These are phyloP conservation scores for Cerioporus squamosus DNA, from an alignment of 1,284 basidiomycete genomes.

Conservation along the genomic window DNA sequence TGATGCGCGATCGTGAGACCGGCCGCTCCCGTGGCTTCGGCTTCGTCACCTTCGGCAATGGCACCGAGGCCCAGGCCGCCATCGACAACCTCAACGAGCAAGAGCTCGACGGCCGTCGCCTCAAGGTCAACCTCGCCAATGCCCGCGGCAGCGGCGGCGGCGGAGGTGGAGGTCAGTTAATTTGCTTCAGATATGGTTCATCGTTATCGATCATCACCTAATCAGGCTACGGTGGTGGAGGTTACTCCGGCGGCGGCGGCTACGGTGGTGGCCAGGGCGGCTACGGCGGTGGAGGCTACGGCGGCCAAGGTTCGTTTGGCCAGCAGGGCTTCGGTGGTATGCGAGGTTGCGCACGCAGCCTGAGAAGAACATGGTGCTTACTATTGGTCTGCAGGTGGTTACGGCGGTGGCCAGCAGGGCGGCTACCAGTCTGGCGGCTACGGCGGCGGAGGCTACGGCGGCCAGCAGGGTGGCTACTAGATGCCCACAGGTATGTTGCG, in stretches of 20 bases:
- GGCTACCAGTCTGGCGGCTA: slow-evolving; percentile 11
- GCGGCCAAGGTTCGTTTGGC: slow-evolving; percentile 23
- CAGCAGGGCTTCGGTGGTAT: background rate
- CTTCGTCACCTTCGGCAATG: slow-evolving; percentile 81
- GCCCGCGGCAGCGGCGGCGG: slow-evolving; percentile 64
- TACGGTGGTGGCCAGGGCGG: slow-evolving; percentile 27
- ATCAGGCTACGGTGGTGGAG: slow-evolving; percentile 38
- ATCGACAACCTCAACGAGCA: slow-evolving; percentile 86
- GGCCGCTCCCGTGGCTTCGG: slow-evolving; percentile 96
- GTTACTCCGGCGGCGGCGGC: slow-evolving; percentile 36
- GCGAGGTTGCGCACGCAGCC: slow-evolving; percentile 6
- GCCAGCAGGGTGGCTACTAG: slow-evolving; percentile 22
- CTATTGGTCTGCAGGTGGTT: slow-evolving; percentile 22
- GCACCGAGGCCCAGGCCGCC: slow-evolving; percentile 78
- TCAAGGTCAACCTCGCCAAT: slow-evolving; percentile 96
- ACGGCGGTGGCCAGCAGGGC: slow-evolving; percentile 11
- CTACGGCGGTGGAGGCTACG: slow-evolving; percentile 34
- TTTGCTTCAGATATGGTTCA: background rate
- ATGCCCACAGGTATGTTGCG: slow-evolving; percentile 11
- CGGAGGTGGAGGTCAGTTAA: slow-evolving; percentile 28
- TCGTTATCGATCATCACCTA: background rate
- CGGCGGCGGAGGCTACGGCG: slow-evolving; percentile 14
- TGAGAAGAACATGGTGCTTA: background rate
- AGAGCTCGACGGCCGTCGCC: slow-evolving; percentile 91
- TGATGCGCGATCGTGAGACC: slow-evolving; percentile 98